phyloP scores from a whole-genome alignment of 1,284 basidiomycete species.

The Lignosus rhinocerotis region DNA sequence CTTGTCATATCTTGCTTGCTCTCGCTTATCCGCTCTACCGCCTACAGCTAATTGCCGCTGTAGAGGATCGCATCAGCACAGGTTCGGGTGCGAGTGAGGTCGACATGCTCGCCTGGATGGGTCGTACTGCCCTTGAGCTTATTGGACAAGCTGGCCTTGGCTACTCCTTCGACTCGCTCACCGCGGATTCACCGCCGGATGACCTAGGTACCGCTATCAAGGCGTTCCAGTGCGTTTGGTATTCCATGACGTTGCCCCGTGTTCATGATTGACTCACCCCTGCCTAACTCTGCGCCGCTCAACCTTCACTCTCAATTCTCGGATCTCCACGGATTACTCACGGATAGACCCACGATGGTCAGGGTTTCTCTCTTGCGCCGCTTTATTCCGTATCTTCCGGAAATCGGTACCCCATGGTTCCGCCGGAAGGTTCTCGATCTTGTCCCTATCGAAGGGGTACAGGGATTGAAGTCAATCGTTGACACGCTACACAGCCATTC shows the following conservation, averaged over 20 bases:
- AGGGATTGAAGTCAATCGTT: constrained; percentile 3
- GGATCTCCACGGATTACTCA: background rate
- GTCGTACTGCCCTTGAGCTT: constrained; percentile 32
- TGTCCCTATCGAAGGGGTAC: constrained; percentile 8
- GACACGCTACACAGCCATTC: constrained; percentile 17
- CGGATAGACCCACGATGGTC: constrained; percentile 1
- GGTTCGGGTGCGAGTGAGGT: constrained; percentile 13
- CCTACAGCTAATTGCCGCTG: background rate
- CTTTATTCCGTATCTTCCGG: constrained; percentile 1
- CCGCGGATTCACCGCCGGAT: constrained; percentile 16
- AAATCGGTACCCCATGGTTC: constrained; percentile 5
- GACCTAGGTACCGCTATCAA: constrained; percentile 27
- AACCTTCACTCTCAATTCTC: too few relatives aligned
- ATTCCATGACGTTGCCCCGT: too few relatives aligned
- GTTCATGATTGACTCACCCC: background rate
- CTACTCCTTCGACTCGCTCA: constrained; percentile 32
- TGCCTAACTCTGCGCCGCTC: too few relatives aligned
- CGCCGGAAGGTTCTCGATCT: constrained; percentile 8
- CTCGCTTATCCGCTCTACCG: too few relatives aligned
- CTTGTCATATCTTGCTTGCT: background rate
- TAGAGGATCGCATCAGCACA: background rate
- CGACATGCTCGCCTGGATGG: constrained; percentile 31
- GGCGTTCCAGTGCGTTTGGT: constrained; percentile 20
- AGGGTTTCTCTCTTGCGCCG: background rate
- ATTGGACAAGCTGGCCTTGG: constrained; percentile 33